Conservation (phyloP, 441 rosid genomes). For the Cnidoscolus chayamansa region DNA sequence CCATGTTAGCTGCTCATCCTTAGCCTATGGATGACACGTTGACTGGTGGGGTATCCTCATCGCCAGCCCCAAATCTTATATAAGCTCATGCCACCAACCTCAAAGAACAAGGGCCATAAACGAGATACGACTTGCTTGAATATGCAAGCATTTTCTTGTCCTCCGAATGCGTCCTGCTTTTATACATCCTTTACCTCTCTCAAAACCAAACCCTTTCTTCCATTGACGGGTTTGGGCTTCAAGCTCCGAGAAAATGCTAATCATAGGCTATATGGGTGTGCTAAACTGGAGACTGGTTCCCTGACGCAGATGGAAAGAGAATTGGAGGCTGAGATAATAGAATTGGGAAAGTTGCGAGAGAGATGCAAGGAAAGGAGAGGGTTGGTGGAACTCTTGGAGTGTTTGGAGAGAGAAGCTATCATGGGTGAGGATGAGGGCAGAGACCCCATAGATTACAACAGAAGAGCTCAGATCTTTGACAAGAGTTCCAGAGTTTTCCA, state of each 20-base stretch:
- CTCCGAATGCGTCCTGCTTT: background rate
- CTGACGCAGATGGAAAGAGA: slow-evolving; percentile 27
- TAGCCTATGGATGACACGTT: background rate
- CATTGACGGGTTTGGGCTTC: slow-evolving; percentile 1
- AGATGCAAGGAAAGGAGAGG: slow-evolving; percentile 38
- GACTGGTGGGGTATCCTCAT: background rate
- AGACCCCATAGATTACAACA: slow-evolving; percentile 63
- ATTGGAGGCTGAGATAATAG: slow-evolving; percentile 33
- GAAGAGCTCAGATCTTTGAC: slow-evolving; percentile 80
- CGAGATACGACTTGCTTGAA: background rate
- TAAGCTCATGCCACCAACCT: background rate
- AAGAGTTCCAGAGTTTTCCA: slow-evolving; percentile 59
- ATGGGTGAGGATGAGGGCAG: slow-evolving; percentile 79
- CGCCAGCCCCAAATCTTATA: background rate
- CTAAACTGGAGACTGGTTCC: slow-evolving; percentile 28
- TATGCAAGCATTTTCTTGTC: slow-evolving; percentile 9
- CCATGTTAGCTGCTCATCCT: background rate
- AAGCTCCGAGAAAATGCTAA: background rate
- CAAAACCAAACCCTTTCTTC: background rate
- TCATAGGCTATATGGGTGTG: slow-evolving; percentile 26
- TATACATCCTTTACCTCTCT: background rate
- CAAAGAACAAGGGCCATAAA: background rate
- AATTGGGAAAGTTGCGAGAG: slow-evolving; percentile 24
- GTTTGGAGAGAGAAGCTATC: slow-evolving; percentile 72
- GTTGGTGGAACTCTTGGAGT: slow-evolving; percentile 43